Evolutionary conservation across 495 filamentous ascomycete species (phyloP).

Genomic region (Arthonia radiata): DNA sequence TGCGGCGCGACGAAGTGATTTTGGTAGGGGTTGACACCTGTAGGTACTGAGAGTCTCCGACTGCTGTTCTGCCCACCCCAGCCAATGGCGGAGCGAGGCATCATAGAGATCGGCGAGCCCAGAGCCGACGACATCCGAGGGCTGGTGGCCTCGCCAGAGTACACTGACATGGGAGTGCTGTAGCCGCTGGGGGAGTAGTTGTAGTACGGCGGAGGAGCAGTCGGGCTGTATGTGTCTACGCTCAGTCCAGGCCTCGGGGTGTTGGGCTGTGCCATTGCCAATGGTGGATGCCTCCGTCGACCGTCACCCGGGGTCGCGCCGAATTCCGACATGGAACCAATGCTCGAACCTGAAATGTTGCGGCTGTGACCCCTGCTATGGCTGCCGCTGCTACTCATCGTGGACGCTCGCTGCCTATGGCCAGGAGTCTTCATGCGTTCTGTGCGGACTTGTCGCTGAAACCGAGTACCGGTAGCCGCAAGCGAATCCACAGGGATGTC

Average conservation of each 20-base stretch:
- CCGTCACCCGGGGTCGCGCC: slow-evolving; percentile 31
- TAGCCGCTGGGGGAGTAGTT: slow-evolving; percentile 41
- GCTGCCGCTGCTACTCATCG: slow-evolving; percentile 37
- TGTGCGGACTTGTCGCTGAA: slow-evolving; percentile 82
- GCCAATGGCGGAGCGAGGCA: slow-evolving; percentile 38
- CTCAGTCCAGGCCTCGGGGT: slow-evolving; percentile 29
- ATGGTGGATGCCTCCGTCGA: slow-evolving; percentile 49
- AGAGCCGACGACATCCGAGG: slow-evolving; percentile 39
- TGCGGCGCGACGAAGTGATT: slow-evolving; percentile 30
- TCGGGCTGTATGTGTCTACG: slow-evolving; percentile 32
- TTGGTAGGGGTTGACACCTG: slow-evolving; percentile 48
- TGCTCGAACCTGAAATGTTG: slow-evolving; percentile 69
- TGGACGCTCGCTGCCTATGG: slow-evolving; percentile 48
- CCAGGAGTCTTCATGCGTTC: slow-evolving; percentile 50
- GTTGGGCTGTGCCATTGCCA: slow-evolving; percentile 60
- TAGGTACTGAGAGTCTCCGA: slow-evolving; percentile 61
- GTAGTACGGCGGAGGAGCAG: slow-evolving; percentile 17
- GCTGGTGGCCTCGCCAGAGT: slow-evolving; percentile 48
- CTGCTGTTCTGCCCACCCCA: slow-evolving; percentile 47
- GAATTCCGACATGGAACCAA: slow-evolving; percentile 49
- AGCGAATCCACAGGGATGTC: slow-evolving; percentile 85
- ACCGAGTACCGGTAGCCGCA: slow-evolving; percentile 77
- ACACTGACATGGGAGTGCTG: slow-evolving; percentile 50
- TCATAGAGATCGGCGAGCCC: slow-evolving; percentile 40
- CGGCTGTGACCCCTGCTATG: slow-evolving; percentile 52